phyloP scores from a whole-genome alignment of 148 eudicot species.

The Nepenthes mirabilis region DNA sequence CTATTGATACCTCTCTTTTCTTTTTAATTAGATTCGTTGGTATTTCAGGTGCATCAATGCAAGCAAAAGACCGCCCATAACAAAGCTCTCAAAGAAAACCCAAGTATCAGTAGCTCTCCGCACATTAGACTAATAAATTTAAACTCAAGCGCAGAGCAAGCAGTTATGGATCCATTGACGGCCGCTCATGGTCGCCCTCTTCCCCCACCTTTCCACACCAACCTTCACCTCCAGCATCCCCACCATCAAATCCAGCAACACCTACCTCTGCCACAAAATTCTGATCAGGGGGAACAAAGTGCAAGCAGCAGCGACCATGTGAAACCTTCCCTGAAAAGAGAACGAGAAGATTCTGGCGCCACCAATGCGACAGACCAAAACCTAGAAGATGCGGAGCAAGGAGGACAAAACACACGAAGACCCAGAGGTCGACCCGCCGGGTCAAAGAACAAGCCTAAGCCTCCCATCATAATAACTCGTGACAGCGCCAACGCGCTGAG shows the following conservation, averaged over 20 bases:
- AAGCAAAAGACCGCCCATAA: too few species aligned
- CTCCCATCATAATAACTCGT: constrained; percentile 48
- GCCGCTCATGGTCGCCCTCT: constrained; percentile 30
- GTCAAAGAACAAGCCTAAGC: constrained; percentile 57
- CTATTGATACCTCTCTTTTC: too few species aligned
- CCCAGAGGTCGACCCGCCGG: constrained; percentile 55
- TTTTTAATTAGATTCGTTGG: too few species aligned
- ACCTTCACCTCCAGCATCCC: constrained; percentile 37
- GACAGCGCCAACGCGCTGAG: constrained; percentile 49
- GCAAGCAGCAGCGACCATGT: constrained; percentile 12
- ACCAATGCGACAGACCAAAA: constrained; percentile 1
- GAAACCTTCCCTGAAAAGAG: constrained; percentile 4
- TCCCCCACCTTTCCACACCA: constrained; percentile 34
- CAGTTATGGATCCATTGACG: constrained; percentile 26
- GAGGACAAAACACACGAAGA: constrained; percentile 12
- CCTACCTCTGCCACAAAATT: not conserved
- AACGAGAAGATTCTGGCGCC: constrained; percentile 14
- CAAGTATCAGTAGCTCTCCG: too few species aligned
- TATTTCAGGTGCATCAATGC: too few species aligned
- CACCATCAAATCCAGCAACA: constrained; percentile 16
- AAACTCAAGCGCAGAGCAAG: not conserved
- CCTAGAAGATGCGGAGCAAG: not conserved
- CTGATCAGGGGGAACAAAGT: constrained; percentile 7
- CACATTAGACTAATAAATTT: too few species aligned
- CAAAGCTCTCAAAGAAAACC: too few species aligned